These are phyloP conservation scores for Bolboschoenus planiculmis DNA, from an alignment of 176 grass and related monocot genomes.

Conservation along the genomic window DNA sequence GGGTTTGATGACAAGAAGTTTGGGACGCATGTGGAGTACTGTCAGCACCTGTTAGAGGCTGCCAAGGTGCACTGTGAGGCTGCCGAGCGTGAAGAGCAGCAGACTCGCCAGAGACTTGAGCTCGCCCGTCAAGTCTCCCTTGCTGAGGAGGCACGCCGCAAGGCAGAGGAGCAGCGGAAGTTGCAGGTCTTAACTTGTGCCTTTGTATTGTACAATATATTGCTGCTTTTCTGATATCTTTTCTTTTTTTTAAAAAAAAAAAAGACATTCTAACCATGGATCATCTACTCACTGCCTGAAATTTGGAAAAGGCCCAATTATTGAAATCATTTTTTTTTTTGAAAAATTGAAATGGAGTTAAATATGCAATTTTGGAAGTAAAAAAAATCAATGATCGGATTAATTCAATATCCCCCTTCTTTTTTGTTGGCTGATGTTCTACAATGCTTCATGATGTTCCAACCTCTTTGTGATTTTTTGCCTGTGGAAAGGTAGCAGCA, in stretches of 20 bases:
- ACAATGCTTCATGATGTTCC: neutral
- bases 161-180: constrained; percentile 91
- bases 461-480: neutral
- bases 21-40: constrained; percentile 91
- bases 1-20: constrained; percentile 98
- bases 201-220: neutral
- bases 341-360: neutral
- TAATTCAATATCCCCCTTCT: neutral
- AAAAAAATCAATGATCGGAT: neutral
- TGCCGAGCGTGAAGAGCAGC: constrained; percentile 85
- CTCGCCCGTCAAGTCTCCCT: constrained; percentile 88
- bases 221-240: constrained; percentile 21
- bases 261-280: neutral
- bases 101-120: constrained; percentile 84
- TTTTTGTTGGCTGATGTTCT: neutral
- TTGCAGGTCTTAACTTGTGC: constrained; percentile 37
- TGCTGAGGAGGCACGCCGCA: constrained; percentile 88
- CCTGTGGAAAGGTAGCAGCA: constrained; percentile 74
- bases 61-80: constrained; percentile 92
- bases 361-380: neutral
- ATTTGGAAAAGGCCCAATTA: neutral
- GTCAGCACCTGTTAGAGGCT: constrained; percentile 88
- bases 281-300: neutral
- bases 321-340: neutral
- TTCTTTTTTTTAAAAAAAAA: neutral